Evolutionary conservation across 305 asterid genomes (phyloP).

Genomic region (Stenogyne calaminthoides): DNA sequence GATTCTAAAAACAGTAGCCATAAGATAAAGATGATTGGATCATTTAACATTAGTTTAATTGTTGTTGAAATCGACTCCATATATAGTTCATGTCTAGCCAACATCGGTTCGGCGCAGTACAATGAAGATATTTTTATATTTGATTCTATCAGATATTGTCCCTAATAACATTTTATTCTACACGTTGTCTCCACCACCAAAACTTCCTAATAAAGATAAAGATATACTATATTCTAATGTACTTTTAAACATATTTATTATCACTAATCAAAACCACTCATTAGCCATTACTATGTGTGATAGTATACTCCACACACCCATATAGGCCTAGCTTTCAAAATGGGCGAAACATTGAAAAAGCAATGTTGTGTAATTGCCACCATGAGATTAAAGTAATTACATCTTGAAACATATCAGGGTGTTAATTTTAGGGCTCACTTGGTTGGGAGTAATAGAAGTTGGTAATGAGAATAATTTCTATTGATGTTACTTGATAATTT

Average conservation of each 20-base stretch:
- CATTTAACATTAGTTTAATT: neutral
- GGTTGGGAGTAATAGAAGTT: no score
- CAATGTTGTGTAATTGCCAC: no score
- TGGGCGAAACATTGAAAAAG: no score
- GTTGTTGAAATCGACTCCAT: neutral
- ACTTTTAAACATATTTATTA: conserved; percentile 3
- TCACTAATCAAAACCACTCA: no score
- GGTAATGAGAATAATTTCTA: no score
- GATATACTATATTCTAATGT: conserved; percentile 13
- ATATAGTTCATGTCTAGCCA: conserved; percentile 14
- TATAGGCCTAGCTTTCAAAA: no score
- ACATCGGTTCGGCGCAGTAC: conserved; percentile 26
- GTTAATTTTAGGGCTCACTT: no score
- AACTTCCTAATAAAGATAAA: neutral
- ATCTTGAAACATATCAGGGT: no score
- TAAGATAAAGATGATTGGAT: conserved; percentile 18
- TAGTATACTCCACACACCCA: no score
- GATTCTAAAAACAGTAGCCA: conserved; percentile 15
- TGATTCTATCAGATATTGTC: conserved; percentile 26
- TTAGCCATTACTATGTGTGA: no score
- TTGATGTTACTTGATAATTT: no score
- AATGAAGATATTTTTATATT: neutral
- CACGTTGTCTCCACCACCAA: conserved; percentile 13
- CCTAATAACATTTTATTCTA: neutral
- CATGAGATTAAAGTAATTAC: no score